These are phyloP conservation scores for Candida parachauliodes DNA, from an alignment of 805 yeast genomes.

Conservation along the genomic window DNA sequence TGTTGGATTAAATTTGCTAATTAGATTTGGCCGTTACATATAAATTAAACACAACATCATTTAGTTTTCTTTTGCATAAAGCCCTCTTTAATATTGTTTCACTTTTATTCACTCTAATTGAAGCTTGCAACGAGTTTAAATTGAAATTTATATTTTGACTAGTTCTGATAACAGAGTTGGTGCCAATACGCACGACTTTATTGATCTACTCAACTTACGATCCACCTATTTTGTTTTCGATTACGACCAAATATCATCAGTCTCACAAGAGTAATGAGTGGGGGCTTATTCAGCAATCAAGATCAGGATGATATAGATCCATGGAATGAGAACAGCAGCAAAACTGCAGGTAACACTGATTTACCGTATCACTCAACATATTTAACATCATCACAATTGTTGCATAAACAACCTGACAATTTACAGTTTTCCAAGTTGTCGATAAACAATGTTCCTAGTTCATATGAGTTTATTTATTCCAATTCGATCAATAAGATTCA, in stretches of 20 bases:
- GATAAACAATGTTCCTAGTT: constrained; percentile 24
- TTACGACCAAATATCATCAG: not conserved
- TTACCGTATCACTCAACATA: constrained; percentile 12
- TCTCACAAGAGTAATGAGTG: not conserved
- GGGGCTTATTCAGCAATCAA: not conserved
- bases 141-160: too few relatives aligned
- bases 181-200: too few relatives aligned
- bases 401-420: constrained; percentile 3
- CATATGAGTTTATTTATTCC: constrained; percentile 22
- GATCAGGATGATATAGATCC: constrained; percentile 23
- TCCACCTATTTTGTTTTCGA: too few relatives aligned
- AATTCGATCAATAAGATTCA: constrained; percentile 15
- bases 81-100: too few relatives aligned
- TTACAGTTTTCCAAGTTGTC: constrained; percentile 3
- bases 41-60: too few relatives aligned
- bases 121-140: too few relatives aligned
- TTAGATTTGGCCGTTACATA: too few relatives aligned
- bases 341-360: constrained; percentile 1
- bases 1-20: too few relatives aligned
- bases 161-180: too few relatives aligned
- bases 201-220: too few relatives aligned
- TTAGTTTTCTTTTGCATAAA: too few relatives aligned
- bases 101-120: too few relatives aligned
- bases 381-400: constrained; percentile 25
- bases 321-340: constrained; percentile 30